Base-by-base conservation (phyloP, 1,139 yeast genomes). In the Groenewaldozyma sp. region DNA sequence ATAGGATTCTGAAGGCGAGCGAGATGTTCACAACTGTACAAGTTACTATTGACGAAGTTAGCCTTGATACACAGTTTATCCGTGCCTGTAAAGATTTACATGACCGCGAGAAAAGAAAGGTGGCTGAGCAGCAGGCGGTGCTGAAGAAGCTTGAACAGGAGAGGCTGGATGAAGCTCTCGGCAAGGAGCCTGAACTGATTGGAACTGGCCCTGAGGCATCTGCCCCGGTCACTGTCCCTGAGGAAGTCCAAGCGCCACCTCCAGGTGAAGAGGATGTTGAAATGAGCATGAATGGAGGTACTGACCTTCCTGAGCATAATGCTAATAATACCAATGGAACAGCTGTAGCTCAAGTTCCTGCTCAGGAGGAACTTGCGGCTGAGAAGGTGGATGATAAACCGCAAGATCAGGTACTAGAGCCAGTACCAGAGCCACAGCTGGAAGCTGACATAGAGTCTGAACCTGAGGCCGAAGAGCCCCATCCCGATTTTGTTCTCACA, bases 11-110 rank as follows among this genome's bases (percentile, higher is more conserved):
- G 42, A 87, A 83, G 58, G 95, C 97, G 0, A 83, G 91, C 45
- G 98, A 93, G 60, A 87, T 93, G 97, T 73, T 76, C 55, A 94
- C 97, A 7, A 88, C 91, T 63, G 95, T 95, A 0, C 95, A 87
- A 60, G 94, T 93, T 56, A 94, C 93, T 9, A 73, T 91, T 39
- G 98, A 93, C 53, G 99, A 93, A 47, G 78, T 88, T 50, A 71
- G 75, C 16, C 58, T 51, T 17, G 71, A 65, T 28, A 78, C 87
- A 1, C 84, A 76, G 39, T 81, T 91, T 47, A 59, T 80, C 33
- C 72, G 72, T 42, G 84, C 88, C 37, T 91, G 97, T 65, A 78
- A 73, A 47, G 82, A 76, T 26, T 68, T 88, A 57, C 73, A 82
- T 42, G 70, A 65, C 39, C 71, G 97, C 45, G 96, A 88, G 55